Evolutionary conservation across 768 basidiomycete species (phyloP), one percentile per base, ranked within the genome.

Genomic region (Cyclocybe aegerita): DNA sequence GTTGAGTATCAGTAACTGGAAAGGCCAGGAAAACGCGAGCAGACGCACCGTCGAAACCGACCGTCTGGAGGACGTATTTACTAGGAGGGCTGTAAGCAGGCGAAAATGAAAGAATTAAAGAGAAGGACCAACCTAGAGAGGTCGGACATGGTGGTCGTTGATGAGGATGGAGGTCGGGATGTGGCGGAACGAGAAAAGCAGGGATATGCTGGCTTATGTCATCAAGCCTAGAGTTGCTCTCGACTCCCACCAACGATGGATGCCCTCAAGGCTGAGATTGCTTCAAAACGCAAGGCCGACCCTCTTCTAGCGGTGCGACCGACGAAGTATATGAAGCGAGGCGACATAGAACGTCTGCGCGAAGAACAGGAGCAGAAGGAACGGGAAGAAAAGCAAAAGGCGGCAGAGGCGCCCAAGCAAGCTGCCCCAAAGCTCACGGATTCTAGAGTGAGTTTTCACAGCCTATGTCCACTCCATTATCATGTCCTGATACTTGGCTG

Each of bases 51-150:
- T 98, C 96, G 69, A 98, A 99, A 52, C 88, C 89, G 57, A 92
- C 96, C 51, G 97, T 99, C 71, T 96, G 89, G 57, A 99, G 85
- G 55, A 87, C 78, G 73, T 83, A 91, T 79, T 87, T 90, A 76
- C 90, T 93, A 46, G 3, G 36, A 46, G 59, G 58, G 47, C 41
- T 49, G 37, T 52, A 45, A 45, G 47, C 29, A 46, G 11, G 0
- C 8, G 37, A 49, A 17, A 23, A 12, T 7, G 7, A 47, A 8
- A 11, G 37, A 48, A 16, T 46, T 5, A 35, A 10, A 10, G 17
- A 35, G 5, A 32, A 50, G 15, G 14, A 60, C 58, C 48, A 53
- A 85, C 85, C 83, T 88, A 48, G 79, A 71, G 60, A 78, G 67
- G 42, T 84, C 74, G 49, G 86, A 86, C 87, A 89, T 89, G 68